Percentiles rank a stretch among this genome's conserved stretches.
phyloP scores from a whole-genome alignment of 2,329 filamentous ascomycete species.

The Aspergillus pseudoviridinutans region DNA sequence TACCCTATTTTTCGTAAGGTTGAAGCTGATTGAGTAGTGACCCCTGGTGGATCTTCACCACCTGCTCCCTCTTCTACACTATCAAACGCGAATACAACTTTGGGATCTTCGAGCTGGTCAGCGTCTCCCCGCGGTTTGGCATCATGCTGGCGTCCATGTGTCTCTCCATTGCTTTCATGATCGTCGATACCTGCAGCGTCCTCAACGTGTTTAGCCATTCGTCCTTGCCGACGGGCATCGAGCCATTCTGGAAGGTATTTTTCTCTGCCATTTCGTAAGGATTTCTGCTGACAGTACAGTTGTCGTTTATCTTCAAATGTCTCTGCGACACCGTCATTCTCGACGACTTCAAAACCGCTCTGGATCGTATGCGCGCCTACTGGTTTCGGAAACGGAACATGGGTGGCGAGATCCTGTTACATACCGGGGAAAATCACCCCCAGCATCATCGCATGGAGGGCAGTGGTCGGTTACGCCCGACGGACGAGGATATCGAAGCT shows the following conservation, averaged over 20 bases:
- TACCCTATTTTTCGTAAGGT: not conserved
- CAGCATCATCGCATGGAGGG: not conserved
- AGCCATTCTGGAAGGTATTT: conserved; percentile 58
- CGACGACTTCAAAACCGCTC: conserved; percentile 63
- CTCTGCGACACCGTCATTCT: conserved; percentile 63
- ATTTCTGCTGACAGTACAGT: conserved; percentile 13
- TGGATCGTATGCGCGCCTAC: conserved; percentile 37
- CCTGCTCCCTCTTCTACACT: conserved; percentile 57
- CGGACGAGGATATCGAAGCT: not conserved
- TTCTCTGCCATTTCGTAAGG: too few species aligned
- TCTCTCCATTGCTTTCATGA: conserved; percentile 57
- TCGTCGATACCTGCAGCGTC: conserved; percentile 59
- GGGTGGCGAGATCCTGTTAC: conserved; percentile 14
- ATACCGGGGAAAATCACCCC: not conserved
- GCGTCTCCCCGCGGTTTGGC: conserved; percentile 61
- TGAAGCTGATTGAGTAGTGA: conserved; percentile 40
- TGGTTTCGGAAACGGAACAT: conserved; percentile 29
- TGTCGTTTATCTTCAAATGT: conserved; percentile 63
- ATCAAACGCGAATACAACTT: conserved; percentile 62
- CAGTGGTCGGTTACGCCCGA: not conserved
- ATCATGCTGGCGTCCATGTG: conserved; percentile 60
- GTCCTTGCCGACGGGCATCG: conserved; percentile 52
- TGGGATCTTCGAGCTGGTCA: conserved; percentile 53
- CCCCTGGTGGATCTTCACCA: conserved; percentile 66
- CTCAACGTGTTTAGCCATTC: conserved; percentile 43